These are phyloP conservation scores for Mycosphaerella sp. DNA, from an alignment of 2,329 filamentous ascomycete species.

Conservation along the genomic window DNA sequence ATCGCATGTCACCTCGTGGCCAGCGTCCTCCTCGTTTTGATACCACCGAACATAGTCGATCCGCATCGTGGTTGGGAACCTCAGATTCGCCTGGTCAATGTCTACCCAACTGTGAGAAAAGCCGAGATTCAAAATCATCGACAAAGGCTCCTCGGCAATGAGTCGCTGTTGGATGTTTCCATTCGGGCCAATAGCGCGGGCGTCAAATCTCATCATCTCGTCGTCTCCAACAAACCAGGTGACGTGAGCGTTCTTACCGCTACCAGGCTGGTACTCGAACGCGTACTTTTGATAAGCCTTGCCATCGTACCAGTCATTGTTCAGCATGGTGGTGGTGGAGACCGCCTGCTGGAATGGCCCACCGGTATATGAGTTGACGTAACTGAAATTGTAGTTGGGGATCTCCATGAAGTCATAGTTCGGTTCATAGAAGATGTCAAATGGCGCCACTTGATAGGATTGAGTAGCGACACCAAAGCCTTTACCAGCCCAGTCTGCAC, in stretches of 20 bases:
- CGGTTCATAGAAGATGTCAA: slow-evolving; percentile 48
- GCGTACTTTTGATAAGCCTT: slow-evolving; percentile 51
- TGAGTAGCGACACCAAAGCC: slow-evolving; percentile 44
- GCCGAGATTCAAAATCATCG: slow-evolving; percentile 49
- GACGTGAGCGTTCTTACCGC: slow-evolving; percentile 42
- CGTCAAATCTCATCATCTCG: slow-evolving; percentile 48
- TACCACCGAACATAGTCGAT: slow-evolving; percentile 53
- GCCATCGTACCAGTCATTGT: slow-evolving; percentile 52
- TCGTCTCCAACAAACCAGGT: slow-evolving; percentile 50
- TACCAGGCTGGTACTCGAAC: slow-evolving; percentile 51
- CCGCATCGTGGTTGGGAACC: slow-evolving; percentile 49
- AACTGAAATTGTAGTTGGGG: slow-evolving; percentile 44
- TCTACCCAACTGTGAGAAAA: slow-evolving; percentile 47
- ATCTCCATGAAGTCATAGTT: slow-evolving; percentile 49
- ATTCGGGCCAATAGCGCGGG: slow-evolving; percentile 48
- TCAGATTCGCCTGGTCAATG: slow-evolving; percentile 42
- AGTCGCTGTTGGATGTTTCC: slow-evolving; percentile 48
- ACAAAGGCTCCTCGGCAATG: slow-evolving; percentile 50
- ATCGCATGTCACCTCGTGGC: slow-evolving; percentile 47
- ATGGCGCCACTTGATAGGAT: slow-evolving; percentile 46
- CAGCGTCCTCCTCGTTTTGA: slow-evolving; percentile 41
- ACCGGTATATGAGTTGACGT: slow-evolving; percentile 49
- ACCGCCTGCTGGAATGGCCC: slow-evolving; percentile 53
- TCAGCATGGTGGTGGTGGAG: slow-evolving; percentile 50
- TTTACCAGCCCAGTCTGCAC: slow-evolving; percentile 38